These are phyloP conservation scores for Rubroboletus satanas DNA, from an alignment of 768 basidiomycete genomes.

Conservation along the genomic window DNA sequence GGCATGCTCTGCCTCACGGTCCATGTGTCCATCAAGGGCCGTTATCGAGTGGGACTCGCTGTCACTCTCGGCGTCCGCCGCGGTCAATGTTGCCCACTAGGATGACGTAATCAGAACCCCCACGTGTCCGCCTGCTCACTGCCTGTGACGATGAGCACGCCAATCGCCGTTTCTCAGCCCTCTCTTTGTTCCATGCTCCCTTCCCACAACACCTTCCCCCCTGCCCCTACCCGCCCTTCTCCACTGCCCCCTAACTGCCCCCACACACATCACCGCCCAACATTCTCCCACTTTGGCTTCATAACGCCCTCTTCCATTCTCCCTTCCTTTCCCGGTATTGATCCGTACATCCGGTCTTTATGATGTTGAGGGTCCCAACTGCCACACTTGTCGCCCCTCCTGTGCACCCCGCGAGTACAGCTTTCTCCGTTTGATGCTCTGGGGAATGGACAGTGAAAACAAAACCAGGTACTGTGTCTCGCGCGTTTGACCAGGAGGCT, in stretches of 20 bases:
- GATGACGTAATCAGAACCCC: slow-evolving; percentile 19
- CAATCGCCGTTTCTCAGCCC: neutral
- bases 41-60: slow-evolving; percentile 7
- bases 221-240: neutral
- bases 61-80: neutral
- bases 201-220: neutral
- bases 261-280: neutral
- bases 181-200: neutral
- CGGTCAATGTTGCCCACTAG: neutral
- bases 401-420: too few species aligned
- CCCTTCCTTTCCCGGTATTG: too few species aligned
- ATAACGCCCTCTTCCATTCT: too few species aligned
- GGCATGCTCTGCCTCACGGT: slow-evolving; percentile 8
- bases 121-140: slow-evolving; percentile 9
- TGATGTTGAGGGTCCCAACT: too few species aligned
- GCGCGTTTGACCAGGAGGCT: neutral
- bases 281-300: too few species aligned
- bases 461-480: neutral
- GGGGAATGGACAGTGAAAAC: too few species aligned
- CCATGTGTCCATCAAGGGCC: slow-evolving; percentile 9
- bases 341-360: too few species aligned
- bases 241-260: neutral
- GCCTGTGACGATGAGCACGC: slow-evolving; percentile 24
- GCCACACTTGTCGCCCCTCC: too few species aligned
- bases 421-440: too few species aligned